A percentile compares a stretch with the other conserved stretches of the same genome.
phyloP scores from a whole-genome alignment of 2,329 filamentous ascomycete species.

The Diaporthe longicolla region DNA sequence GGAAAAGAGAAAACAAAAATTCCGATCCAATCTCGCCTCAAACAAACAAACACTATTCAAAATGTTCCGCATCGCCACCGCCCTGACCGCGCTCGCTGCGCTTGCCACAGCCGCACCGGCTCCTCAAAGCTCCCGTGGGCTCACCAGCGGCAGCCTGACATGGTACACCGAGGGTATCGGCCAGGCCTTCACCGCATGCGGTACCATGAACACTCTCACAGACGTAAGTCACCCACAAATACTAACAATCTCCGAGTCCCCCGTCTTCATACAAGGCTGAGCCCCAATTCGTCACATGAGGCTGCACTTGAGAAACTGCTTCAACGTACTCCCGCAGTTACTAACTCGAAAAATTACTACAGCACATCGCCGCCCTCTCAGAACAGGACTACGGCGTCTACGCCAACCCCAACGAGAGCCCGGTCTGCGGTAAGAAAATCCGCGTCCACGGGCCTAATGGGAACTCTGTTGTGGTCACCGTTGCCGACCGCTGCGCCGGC shows the following conservation, averaged over 20 bases:
- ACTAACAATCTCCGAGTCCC: not conserved
- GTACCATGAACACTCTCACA: slow-evolving; percentile 16
- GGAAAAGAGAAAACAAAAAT: not conserved
- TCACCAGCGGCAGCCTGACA: slow-evolving; percentile 31
- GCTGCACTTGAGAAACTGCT: not conserved
- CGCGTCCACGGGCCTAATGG: slow-evolving; percentile 45
- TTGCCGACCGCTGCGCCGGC: slow-evolving; percentile 51
- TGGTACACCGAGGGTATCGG: slow-evolving; percentile 41
- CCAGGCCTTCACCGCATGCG: slow-evolving; percentile 30
- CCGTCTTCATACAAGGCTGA: too few species aligned
- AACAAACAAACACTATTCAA: not conserved
- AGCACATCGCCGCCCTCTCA: slow-evolving; percentile 48
- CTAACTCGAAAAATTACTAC: not conserved
- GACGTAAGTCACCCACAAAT: slow-evolving; percentile 11
- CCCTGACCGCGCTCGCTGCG: slow-evolving; percentile 33
- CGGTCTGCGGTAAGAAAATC: slow-evolving; percentile 47
- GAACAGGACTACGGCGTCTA: slow-evolving; percentile 43
- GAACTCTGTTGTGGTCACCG: slow-evolving; percentile 46
- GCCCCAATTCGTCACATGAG: too few species aligned
- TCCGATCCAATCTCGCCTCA: not conserved
- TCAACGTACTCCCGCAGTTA: not conserved
- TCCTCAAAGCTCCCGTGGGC: slow-evolving; percentile 1
- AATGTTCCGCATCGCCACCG: slow-evolving; percentile 32
- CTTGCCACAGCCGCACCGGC: slow-evolving; percentile 31
- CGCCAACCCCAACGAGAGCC: slow-evolving; percentile 45